Evolutionary conservation across 495 filamentous ascomycete genomes (phyloP).

Genomic region (Penicillium parvum): DNA sequence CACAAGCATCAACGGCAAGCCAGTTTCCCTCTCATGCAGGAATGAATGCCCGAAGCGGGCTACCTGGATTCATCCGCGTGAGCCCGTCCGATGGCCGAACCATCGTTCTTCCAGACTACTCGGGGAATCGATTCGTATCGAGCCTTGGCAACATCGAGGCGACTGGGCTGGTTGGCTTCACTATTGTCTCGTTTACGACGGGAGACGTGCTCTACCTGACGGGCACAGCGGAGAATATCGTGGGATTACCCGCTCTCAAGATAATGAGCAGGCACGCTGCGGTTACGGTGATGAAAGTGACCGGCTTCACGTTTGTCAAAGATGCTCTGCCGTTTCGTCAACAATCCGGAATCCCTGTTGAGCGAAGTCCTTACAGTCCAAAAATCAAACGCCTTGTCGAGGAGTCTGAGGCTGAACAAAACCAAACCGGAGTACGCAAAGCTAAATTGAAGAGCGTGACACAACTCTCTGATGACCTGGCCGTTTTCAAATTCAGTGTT

Average conservation of each 20-base stretch:
- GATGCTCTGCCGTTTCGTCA: conserved; percentile 15
- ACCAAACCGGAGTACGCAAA: conserved; percentile 3
- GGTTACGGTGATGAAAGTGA: conserved; percentile 12
- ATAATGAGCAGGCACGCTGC: conserved; percentile 13
- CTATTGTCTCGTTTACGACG: conserved; percentile 15
- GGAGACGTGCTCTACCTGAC: conserved; percentile 17
- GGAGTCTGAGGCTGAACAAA: not conserved
- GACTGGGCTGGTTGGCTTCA: conserved; percentile 11
- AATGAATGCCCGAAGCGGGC: conserved; percentile 16
- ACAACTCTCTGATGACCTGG: conserved; percentile 9
- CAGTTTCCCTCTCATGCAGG: conserved; percentile 13
- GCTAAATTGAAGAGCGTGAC: conserved; percentile 7
- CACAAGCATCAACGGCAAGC: not conserved
- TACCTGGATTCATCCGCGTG: conserved; percentile 16
- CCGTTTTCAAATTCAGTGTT: conserved; percentile 13
- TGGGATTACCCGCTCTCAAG: conserved; percentile 8
- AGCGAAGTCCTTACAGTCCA: conserved; percentile 18
- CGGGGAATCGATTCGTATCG: conserved; percentile 14
- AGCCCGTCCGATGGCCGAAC: conserved; percentile 15
- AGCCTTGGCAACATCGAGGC: conserved; percentile 18
- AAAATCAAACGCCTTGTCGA: conserved; percentile 16
- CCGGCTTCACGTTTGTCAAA: conserved; percentile 10
- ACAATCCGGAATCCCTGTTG: conserved; percentile 8
- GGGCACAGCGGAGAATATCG: conserved; percentile 11
- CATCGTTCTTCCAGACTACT: conserved; percentile 18